These are phyloP conservation scores for Echinosophora koreensis DNA, from an alignment of 306 rosid species.

Conservation along the genomic window DNA sequence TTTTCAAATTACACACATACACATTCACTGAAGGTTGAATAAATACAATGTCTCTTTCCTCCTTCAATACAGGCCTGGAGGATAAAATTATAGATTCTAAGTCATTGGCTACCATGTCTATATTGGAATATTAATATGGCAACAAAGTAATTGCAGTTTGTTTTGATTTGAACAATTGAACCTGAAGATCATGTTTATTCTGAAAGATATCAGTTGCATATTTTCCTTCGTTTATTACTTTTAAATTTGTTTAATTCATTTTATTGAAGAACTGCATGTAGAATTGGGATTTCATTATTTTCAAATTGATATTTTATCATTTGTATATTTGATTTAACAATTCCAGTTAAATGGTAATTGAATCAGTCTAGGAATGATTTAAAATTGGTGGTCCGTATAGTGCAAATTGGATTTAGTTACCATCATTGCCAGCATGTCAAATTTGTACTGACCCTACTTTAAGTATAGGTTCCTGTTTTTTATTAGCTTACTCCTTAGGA, in stretches of 20 bases:
- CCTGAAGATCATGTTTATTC: background rate
- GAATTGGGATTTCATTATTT: background rate
- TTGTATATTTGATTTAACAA: background rate
- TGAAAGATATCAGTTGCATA: background rate
- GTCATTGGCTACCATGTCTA: slow-evolving; percentile 9
- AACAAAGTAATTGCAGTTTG: slow-evolving; percentile 20
- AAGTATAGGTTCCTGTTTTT: background rate
- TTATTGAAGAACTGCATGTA: background rate
- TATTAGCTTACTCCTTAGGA: background rate
- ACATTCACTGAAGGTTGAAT: background rate
- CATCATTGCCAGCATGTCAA: background rate
- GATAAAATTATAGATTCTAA: slow-evolving; percentile 3
- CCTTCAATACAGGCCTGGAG: slow-evolving; percentile 4
- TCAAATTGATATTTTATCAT: background rate
- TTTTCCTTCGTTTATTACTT: background rate
- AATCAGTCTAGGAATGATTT: background rate
- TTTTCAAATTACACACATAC: slow-evolving; percentile 21
- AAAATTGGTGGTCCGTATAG: slow-evolving; percentile 5
- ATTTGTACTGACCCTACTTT: slow-evolving; percentile 8
- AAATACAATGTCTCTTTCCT: background rate
- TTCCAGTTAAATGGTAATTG: background rate
- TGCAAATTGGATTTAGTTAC: slow-evolving; percentile 9
- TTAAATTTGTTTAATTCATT: background rate
- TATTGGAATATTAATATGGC: background rate
- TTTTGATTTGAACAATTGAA: slow-evolving; percentile 26